Evolutionary conservation across 768 basidiomycete species (phyloP), one percentile per base, ranked within the genome.

Genomic region (Tubosaeta brunneosetosa): DNA sequence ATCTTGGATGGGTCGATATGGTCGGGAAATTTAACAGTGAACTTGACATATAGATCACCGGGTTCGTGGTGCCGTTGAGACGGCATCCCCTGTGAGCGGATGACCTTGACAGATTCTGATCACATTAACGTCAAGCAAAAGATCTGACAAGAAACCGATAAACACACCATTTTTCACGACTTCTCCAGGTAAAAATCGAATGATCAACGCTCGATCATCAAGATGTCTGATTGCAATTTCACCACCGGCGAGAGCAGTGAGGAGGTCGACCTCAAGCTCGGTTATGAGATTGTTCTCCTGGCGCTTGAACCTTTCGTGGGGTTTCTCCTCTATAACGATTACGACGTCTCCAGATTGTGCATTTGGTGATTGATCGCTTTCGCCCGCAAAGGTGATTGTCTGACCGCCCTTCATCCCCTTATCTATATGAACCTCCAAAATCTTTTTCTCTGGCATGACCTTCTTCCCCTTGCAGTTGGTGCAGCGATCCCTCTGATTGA

Each of bases 381-480:
- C 94, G 43, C 94, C 94, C 49, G 77, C 67, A 74, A 95, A 97
- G 49, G 79, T 81, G 63, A 95, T 88, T 0, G 89, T 91, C 71
- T 95, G 90, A 11, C 91, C 92, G 50, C 87, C 86, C 74, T 88
- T 91, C 94, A 97, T 97, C 47, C 94, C 94, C 77, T 92, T 94
- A 80, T 97, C 94, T 78, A 97, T 88, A 68, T 94, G 90, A 34
- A 99, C 95, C 72, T 99, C 97, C 64, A 98, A 75, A 55, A 97
- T 85, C 75, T 98, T 98, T 73, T 95, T 91, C 72, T 99, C 97
- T 34, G 89, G 84, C 38, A 88, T 54, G 49, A 89, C 86, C 78
- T 98, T 99, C 80, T 95, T 97, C 59, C 92, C 97, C 70, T 89
- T 90, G 80, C 97, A 99, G 32, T 74, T 76, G 67, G 83, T 80